These are phyloP conservation scores for Colletotrichum endophyticum DNA, from an alignment of 2,329 filamentous ascomycete species.

Conservation along the genomic window DNA sequence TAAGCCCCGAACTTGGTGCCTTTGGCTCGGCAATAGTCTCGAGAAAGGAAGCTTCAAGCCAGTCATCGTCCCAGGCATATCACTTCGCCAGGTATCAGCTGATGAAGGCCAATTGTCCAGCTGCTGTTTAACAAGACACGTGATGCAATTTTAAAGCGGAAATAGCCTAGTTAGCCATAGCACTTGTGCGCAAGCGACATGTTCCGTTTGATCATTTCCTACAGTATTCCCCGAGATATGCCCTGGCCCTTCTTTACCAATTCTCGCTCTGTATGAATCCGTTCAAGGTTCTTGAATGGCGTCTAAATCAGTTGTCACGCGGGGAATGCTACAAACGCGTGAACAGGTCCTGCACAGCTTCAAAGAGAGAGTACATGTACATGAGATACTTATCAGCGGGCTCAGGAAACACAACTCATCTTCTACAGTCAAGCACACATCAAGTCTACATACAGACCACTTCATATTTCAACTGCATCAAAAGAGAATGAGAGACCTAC, in stretches of 20 bases:
- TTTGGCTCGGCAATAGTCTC: not conserved
- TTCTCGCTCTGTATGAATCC: accelerated
- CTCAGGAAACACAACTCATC: too few species aligned
- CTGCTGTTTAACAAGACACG: not conserved
- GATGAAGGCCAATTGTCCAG: not conserved
- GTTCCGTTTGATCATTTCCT: not conserved
- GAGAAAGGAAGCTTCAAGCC: not conserved
- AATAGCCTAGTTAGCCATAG: not conserved
- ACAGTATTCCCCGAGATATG: too few species aligned
- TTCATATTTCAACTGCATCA: accelerated
- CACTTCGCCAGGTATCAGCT: not conserved
- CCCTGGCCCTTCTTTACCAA: too few species aligned
- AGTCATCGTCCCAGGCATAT: not conserved
- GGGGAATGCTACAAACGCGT: too few species aligned
- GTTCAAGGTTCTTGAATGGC: too few species aligned
- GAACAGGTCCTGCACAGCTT: too few species aligned
- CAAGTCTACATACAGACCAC: too few species aligned
- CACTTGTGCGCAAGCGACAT: not conserved
- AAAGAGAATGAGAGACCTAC: too few species aligned
- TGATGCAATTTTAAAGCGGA: not conserved
- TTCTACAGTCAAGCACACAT: too few species aligned
- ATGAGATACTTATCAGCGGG: too few species aligned
- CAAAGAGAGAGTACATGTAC: too few species aligned
- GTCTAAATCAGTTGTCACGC: too few species aligned
- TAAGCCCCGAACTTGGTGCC: not conserved